Conservation (phyloP, 2,329 filamentous ascomycete genomes). For the Paraconiothyrium brasiliense region DNA sequence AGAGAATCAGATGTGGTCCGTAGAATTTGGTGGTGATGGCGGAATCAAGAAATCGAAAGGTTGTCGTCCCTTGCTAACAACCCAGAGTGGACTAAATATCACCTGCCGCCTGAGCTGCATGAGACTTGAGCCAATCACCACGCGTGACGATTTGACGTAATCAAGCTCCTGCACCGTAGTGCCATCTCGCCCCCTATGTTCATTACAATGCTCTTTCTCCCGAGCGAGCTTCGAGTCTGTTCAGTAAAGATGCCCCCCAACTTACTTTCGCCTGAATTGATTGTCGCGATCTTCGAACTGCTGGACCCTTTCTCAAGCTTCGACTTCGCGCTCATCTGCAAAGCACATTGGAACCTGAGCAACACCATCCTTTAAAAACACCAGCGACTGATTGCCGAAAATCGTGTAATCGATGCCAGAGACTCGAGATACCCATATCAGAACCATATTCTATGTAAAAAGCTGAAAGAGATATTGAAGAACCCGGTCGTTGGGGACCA, state of each 20-base stretch:
- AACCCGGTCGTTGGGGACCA: constrained; percentile 26
- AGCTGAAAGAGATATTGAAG: constrained; percentile 20
- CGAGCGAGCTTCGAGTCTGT: background rate
- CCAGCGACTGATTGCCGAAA: constrained; percentile 17
- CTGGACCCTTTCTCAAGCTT: constrained; percentile 26
- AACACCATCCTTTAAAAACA: constrained; percentile 19
- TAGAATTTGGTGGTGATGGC: too few species aligned
- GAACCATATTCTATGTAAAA: constrained; percentile 18
- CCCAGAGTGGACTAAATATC: background rate
- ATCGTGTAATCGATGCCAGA: constrained; percentile 14
- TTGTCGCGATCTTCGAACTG: constrained; percentile 20
- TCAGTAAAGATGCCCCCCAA: constrained; percentile 21
- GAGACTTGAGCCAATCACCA: background rate
- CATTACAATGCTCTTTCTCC: background rate
- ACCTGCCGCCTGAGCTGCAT: background rate
- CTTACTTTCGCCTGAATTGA: constrained; percentile 24
- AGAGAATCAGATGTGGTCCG: too few species aligned
- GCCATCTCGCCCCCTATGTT: background rate
- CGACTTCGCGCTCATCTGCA: constrained; percentile 26
- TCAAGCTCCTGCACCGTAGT: background rate
- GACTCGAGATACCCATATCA: background rate
- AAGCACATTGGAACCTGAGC: constrained; percentile 17
- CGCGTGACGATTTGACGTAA: background rate
- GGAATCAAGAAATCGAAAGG: too few species aligned
- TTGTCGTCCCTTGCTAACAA: too few species aligned